A percentile compares a stretch with the other conserved stretches of the same genome.
Conservation (phyloP, 1,284 basidiomycete genomes). For the Ustilago shanxiensis region DNA sequence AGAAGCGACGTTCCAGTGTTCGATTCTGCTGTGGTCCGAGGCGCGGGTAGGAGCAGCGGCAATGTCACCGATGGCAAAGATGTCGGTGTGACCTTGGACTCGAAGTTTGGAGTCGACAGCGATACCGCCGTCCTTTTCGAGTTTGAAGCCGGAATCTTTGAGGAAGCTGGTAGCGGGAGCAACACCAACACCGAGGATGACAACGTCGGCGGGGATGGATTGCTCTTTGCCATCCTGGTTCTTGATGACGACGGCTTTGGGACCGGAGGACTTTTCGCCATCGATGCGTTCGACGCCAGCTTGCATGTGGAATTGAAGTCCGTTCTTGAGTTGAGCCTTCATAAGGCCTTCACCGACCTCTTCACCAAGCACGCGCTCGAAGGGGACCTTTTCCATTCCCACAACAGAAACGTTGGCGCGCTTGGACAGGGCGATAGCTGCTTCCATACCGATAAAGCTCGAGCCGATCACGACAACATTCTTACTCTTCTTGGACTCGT, state of each 20-base stretch:
- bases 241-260: constrained; percentile 76
- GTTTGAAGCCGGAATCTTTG: constrained; percentile 74
- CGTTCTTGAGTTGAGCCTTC: constrained; percentile 76
- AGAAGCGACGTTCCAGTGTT: constrained; percentile 92
- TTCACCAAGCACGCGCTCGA: constrained; percentile 83
- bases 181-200: constrained; percentile 91
- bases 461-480: constrained; percentile 87
- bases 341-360: constrained; percentile 83
- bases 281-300: constrained; percentile 82
- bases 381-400: constrained; percentile 86
- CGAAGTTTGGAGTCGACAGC: constrained; percentile 83
- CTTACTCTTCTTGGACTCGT: constrained; percentile 71
- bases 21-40: constrained; percentile 77
- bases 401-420: constrained; percentile 80
- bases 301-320: constrained; percentile 84
- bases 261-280: constrained; percentile 61
- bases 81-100: constrained; percentile 76
- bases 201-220: constrained; percentile 80
- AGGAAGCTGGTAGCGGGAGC: constrained; percentile 86
- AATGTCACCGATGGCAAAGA: constrained; percentile 92
- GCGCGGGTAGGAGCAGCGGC: constrained; percentile 79
- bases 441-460: constrained; percentile 94
- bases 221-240: constrained; percentile 72
- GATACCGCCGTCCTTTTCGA: constrained; percentile 78
- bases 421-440: constrained; percentile 82